Evolutionary conservation across 345 rosid species (phyloP).

Genomic region (Syzygium aromaticum): DNA sequence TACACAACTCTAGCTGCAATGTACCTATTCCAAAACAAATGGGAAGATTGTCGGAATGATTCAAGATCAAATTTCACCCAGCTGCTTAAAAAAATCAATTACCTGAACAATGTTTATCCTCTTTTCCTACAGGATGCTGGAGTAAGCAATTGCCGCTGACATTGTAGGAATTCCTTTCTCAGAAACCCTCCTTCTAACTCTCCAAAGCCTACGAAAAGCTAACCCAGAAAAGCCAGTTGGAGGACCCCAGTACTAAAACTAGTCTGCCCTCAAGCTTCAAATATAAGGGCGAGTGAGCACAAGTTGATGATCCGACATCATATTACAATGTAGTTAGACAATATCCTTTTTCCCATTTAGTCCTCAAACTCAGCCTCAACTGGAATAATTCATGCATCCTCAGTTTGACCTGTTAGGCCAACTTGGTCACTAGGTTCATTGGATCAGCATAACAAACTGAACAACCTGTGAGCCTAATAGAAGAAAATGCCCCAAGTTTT

Average conservation of each 20-base stretch:
- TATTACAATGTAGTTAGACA: not conserved
- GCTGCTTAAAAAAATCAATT: not conserved
- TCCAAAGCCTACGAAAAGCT: not conserved
- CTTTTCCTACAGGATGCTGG: not conserved
- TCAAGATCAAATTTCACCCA: not conserved
- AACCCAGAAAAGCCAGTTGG: not conserved
- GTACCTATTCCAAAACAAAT: not conserved
- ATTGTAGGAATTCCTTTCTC: not conserved
- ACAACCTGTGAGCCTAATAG: not conserved
- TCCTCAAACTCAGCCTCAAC: not conserved
- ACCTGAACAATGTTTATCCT: not conserved
- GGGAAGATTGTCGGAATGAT: not conserved
- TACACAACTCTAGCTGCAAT: not conserved
- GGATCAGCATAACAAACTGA: not conserved
- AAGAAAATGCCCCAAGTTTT: not conserved
- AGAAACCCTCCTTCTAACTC: not conserved
- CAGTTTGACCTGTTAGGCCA: not conserved
- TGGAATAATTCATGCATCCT: not conserved
- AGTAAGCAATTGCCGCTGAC: not conserved
- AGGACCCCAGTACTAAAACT: not conserved
- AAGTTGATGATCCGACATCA: not conserved
- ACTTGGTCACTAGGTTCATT: not conserved
- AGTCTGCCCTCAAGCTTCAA: not conserved
- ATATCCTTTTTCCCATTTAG: not conserved
- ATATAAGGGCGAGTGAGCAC: not conserved